A percentile compares a stretch with the other conserved stretches of the same genome.
These are phyloP conservation scores for Boeremia lycopersici DNA, from an alignment of 2,329 filamentous ascomycete genomes.

Conservation along the genomic window DNA sequence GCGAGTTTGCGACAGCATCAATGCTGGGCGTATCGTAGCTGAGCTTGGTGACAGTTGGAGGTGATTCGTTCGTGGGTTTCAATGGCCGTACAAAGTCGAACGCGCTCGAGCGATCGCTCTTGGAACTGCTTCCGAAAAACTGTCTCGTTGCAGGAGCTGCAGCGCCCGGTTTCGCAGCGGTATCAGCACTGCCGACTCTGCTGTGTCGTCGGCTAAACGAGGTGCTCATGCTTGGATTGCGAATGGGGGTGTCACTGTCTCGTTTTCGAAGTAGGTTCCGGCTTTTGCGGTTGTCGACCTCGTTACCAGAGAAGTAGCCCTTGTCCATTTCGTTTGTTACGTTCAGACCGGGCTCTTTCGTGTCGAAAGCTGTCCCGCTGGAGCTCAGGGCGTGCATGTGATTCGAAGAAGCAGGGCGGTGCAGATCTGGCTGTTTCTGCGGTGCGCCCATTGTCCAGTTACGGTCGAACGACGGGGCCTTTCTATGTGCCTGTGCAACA, in stretches of 20 bases:
- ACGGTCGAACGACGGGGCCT: slow-evolving; percentile 64
- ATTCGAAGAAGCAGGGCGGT: slow-evolving; percentile 42
- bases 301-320: slow-evolving; percentile 91
- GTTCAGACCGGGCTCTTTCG: slow-evolving; percentile 38
- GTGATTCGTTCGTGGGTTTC: slow-evolving; percentile 49
- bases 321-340: slow-evolving; percentile 71
- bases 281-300: slow-evolving; percentile 72
- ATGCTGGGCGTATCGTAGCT: slow-evolving; percentile 58
- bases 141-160: slow-evolving; percentile 68
- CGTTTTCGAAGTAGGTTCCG: slow-evolving; percentile 80
- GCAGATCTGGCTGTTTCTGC: slow-evolving; percentile 36
- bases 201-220: slow-evolving; percentile 72
- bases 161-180: slow-evolving; percentile 63
- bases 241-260: slow-evolving; percentile 66
- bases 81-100: slow-evolving; percentile 49
- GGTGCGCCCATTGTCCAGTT: slow-evolving; percentile 61
- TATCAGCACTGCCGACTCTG: slow-evolving; percentile 79
- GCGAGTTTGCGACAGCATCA: slow-evolving; percentile 51
- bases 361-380: slow-evolving; percentile 34
- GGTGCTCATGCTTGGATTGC: slow-evolving; percentile 76
- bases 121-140: slow-evolving; percentile 64
- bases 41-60: slow-evolving; percentile 63
- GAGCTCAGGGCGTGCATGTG: slow-evolving; percentile 41
- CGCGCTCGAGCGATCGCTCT: slow-evolving; percentile 56
- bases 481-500: slow-evolving; percentile 53